Conservation (phyloP, 2,329 filamentous ascomycete genomes). For the Colletotrichum magnum region DNA sequence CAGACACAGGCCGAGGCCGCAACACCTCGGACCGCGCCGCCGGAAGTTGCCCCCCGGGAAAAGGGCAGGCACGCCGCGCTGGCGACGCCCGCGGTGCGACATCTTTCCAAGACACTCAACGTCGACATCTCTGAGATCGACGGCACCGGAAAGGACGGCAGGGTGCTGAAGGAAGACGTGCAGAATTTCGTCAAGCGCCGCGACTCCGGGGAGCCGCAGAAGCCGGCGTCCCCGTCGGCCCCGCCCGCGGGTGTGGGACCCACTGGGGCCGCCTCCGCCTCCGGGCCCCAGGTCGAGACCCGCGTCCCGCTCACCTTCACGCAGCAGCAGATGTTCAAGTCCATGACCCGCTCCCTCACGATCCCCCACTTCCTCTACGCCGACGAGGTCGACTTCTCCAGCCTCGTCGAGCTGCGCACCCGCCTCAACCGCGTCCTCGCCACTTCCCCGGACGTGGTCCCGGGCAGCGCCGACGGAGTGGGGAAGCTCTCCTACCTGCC, state of each 20-base stretch:
- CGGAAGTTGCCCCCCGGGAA: slow-evolving; percentile 46
- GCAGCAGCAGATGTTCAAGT: slow-evolving; percentile 96
- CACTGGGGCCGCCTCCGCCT: slow-evolving; percentile 48
- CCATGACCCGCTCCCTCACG: slow-evolving; percentile 90
- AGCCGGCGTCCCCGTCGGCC: slow-evolving; percentile 41
- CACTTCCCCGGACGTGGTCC: slow-evolving; percentile 61
- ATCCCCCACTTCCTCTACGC: slow-evolving; percentile 98
- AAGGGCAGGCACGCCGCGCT: slow-evolving; percentile 79
- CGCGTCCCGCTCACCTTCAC: slow-evolving; percentile 79
- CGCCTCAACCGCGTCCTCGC: slow-evolving; percentile 79
- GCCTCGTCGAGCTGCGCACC: slow-evolving; percentile 78
- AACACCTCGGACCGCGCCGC: neutral
- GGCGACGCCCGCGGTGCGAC: slow-evolving; percentile 92
- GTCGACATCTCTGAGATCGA: slow-evolving; percentile 83
- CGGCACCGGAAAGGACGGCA: slow-evolving; percentile 91
- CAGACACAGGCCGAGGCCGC: neutral
- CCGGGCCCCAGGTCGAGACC: slow-evolving; percentile 76
- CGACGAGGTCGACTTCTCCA: slow-evolving; percentile 87
- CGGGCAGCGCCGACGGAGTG: slow-evolving; percentile 53
- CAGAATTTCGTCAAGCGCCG: slow-evolving; percentile 75
- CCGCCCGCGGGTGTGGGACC: slow-evolving; percentile 47
- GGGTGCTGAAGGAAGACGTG: slow-evolving; percentile 94
- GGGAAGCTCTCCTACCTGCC: slow-evolving; percentile 89
- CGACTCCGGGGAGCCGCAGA: slow-evolving; percentile 47
- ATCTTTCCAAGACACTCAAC: slow-evolving; percentile 84